Base-by-base conservation (phyloP, 768 basidiomycete species). In the Russula olivacea region DNA sequence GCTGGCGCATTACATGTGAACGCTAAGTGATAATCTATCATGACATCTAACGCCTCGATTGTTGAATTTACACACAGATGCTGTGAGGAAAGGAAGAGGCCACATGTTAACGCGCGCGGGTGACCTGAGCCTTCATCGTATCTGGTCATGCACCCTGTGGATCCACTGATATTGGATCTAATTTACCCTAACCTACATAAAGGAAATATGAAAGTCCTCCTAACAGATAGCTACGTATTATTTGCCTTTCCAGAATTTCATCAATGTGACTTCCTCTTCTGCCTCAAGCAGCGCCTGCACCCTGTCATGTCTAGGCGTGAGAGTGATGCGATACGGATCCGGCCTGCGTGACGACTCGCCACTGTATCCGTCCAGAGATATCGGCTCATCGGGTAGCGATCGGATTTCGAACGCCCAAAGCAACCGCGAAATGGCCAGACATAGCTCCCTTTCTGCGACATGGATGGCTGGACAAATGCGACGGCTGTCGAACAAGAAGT, bases 351-450 rank as follows among this genome's bases (percentile, higher is more conserved):
- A 79, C 9, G 79, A 80, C 25, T 74, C 68, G 8, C 79, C 79
- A 52, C 75, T 79, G 59, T 81, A 80, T 63, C 80, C 79, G 49
- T 76, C 76, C 43, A 81, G 66, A 14, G 64, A 75, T 58, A 80
- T 80, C 0, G 77, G 77, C 53, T 80, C 75, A 17, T 69, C 76
- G 0, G 79, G 76, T 11, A 79, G 70, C 38, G 73, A 69, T 45
- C 74, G 74, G 69, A 80, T 75, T 36, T 67, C 74, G 70, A 79
- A 81, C 1, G 78, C 76, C 80, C 80, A 81, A 11, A 81, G 72
- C 71, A 81, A 72, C 25, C 76, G 76, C 2, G 80, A 73, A 58
- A 81, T 77, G 15, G 75, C 76, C 15, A 81, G 71, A 68, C 71
- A 80, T 41, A 81, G 70, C 68, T 80, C 79, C 30, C 76, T 74